Percentiles rank a stretch among this genome's conserved stretches.
phyloP scores from a whole-genome alignment of 257 asterid genomes.

The Nicotiana otophora region DNA sequence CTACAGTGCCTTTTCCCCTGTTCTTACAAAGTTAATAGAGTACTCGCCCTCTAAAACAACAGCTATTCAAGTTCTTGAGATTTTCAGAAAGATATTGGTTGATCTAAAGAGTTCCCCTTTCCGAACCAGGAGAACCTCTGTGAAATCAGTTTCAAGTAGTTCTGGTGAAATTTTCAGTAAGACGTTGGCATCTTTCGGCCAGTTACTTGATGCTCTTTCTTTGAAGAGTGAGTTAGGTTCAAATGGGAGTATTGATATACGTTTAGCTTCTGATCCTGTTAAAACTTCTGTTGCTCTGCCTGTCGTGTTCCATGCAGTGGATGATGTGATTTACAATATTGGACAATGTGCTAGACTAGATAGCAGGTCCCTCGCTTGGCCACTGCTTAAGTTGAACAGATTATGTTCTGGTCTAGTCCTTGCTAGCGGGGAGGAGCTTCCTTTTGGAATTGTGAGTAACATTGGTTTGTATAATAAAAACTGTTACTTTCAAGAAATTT shows the following conservation, averaged over 20 bases:
- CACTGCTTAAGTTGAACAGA: slow-evolving; percentile 81
- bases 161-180: slow-evolving; percentile 17
- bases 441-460: slow-evolving; percentile 81
- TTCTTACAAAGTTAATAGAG: slow-evolving; percentile 48
- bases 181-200: slow-evolving; percentile 29
- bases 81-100: slow-evolving; percentile 45
- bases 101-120: slow-evolving; percentile 67
- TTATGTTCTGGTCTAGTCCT: slow-evolving; percentile 73
- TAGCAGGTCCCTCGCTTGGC: slow-evolving; percentile 63
- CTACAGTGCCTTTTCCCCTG: slow-evolving; percentile 56
- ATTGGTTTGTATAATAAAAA: slow-evolving; percentile 12
- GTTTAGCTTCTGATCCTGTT: slow-evolving; percentile 69
- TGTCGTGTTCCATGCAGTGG: slow-evolving; percentile 82
- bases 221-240: slow-evolving; percentile 43
- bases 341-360: slow-evolving; percentile 34
- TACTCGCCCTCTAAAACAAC: slow-evolving; percentile 35
- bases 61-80: slow-evolving; percentile 47
- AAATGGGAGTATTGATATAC: slow-evolving; percentile 44
- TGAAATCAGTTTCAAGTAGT: slow-evolving; percentile 36
- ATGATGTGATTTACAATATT: slow-evolving; percentile 59
- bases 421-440: slow-evolving; percentile 98
- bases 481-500: neutral
- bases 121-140: slow-evolving; percentile 60
- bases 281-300: slow-evolving; percentile 78
- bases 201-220: slow-evolving; percentile 72